Evolutionary conservation across 108 stramenopile species (phyloP).

Genomic region (Discostella stelligeroides): DNA sequence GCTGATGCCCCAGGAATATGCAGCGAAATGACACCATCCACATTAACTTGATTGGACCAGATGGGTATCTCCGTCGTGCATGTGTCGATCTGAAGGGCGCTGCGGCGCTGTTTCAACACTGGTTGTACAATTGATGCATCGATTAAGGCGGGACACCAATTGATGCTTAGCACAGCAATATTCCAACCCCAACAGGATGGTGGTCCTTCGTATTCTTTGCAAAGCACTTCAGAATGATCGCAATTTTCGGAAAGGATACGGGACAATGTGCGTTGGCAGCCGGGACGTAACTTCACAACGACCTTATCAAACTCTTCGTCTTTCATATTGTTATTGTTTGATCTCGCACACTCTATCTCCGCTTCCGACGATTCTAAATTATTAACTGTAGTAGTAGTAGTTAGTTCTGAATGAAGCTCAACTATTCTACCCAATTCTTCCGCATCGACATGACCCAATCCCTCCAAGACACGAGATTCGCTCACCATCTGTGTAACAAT

Average conservation of each 20-base stretch:
- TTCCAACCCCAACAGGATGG: constrained; percentile 42
- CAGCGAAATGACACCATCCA: constrained; percentile 46
- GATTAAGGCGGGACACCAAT: constrained; percentile 65
- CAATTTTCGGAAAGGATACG: constrained; percentile 22
- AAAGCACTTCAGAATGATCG: background rate
- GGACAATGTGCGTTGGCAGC: constrained; percentile 42
- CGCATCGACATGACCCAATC: constrained; percentile 45
- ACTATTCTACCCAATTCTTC: constrained; percentile 32
- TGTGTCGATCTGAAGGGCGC: constrained; percentile 8
- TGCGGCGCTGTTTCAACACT: constrained; percentile 22
- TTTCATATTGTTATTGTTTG: background rate
- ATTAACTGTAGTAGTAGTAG: background rate
- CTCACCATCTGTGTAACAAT: constrained; percentile 59
- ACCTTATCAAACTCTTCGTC: constrained; percentile 21
- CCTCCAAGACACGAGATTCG: constrained; percentile 42
- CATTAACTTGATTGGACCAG: constrained; percentile 62
- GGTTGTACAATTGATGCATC: constrained; percentile 51
- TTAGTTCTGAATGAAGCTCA: constrained; percentile 18
- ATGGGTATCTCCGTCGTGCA: constrained; percentile 49
- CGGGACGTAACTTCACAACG: constrained; percentile 28
- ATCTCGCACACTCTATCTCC: background rate
- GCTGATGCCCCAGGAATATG: constrained; percentile 60
- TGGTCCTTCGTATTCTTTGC: background rate
- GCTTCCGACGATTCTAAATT: constrained; percentile 4
- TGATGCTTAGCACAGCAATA: constrained; percentile 61